Evolutionary conservation across 495 filamentous ascomycete genomes (phyloP).

Genomic region (Aspergillus olivimuriae): DNA sequence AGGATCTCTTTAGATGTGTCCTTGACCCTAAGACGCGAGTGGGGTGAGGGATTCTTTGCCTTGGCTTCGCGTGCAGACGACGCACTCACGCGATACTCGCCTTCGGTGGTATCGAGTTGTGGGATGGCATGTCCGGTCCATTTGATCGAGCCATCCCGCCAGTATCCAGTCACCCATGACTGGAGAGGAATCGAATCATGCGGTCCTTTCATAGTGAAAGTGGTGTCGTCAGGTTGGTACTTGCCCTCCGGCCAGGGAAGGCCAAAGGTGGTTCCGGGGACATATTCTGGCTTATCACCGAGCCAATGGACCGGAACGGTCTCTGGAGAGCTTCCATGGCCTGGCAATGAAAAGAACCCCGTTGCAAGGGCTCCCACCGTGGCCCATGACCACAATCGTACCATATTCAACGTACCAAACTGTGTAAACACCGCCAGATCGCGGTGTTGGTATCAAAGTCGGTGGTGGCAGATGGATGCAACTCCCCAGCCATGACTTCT

Average conservation of each 20-base stretch:
- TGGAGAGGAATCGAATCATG: slow-evolving; percentile 23
- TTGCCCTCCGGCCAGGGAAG: slow-evolving; percentile 38
- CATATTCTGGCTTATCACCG: slow-evolving; percentile 24
- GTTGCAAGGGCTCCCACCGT: background rate
- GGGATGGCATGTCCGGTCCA: slow-evolving; percentile 40
- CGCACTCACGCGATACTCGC: slow-evolving; percentile 11
- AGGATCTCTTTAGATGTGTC: slow-evolving; percentile 4
- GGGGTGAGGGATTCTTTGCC: too few species aligned
- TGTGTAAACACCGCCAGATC: too few species aligned
- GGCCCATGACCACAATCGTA: background rate
- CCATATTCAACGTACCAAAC: too few species aligned
- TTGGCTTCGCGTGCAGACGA: too few species aligned
- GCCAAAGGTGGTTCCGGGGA: slow-evolving; percentile 33
- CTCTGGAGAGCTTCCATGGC: background rate
- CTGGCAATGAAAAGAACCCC: slow-evolving; percentile 2
- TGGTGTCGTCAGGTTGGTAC: slow-evolving; percentile 21
- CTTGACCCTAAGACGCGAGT: too few species aligned
- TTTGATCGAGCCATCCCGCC: slow-evolving; percentile 42
- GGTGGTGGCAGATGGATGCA: too few species aligned
- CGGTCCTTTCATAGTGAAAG: slow-evolving; percentile 19
- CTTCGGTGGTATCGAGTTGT: slow-evolving; percentile 4
- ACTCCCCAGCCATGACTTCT: background rate
- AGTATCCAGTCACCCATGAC: slow-evolving; percentile 38
- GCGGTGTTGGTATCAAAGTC: too few species aligned
- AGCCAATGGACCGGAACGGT: slow-evolving; percentile 28